Conservation (phyloP, 1,284 basidiomycete genomes). For the Wallemia hederae region DNA sequence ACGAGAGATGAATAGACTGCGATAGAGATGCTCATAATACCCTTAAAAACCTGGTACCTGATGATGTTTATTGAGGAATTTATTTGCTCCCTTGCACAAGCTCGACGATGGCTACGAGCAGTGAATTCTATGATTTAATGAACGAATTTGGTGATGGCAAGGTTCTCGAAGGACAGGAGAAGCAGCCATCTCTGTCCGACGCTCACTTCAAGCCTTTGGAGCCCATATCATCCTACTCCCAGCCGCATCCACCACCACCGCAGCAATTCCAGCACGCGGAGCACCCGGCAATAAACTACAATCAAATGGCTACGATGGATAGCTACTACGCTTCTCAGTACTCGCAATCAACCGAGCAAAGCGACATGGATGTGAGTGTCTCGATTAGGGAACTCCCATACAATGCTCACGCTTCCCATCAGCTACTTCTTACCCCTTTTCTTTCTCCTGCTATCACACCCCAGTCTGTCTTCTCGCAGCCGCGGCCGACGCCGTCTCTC, state of each 20-base stretch:
- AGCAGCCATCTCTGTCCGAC: neutral
- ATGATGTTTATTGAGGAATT: no score
- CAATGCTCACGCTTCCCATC: no score
- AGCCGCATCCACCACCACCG: neutral
- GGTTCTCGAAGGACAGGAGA: neutral
- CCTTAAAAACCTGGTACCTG: no score
- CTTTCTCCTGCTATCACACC: conserved; percentile 14
- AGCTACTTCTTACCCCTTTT: conserved; percentile 11
- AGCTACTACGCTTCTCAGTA: neutral
- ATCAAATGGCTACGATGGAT: neutral
- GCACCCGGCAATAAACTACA: neutral
- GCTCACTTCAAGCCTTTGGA: neutral
- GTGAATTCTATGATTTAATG: neutral
- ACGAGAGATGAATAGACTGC: no score
- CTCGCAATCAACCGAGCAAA: neutral
- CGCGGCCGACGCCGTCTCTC: conserved; percentile 3
- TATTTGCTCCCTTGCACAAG: no score
- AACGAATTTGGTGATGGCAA: neutral
- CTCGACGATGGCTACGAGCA: no score
- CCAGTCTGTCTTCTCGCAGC: conserved; percentile 7
- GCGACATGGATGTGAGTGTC: conserved; percentile 2
- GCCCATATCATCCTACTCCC: neutral
- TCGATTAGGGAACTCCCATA: conserved; percentile 3
- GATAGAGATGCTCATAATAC: no score
- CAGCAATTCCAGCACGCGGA: neutral